Evolutionary conservation across 2,329 filamentous ascomycete species (phyloP), one percentile per base, ranked within the genome.

Genomic region (Hirsutella rhossiliensis): DNA sequence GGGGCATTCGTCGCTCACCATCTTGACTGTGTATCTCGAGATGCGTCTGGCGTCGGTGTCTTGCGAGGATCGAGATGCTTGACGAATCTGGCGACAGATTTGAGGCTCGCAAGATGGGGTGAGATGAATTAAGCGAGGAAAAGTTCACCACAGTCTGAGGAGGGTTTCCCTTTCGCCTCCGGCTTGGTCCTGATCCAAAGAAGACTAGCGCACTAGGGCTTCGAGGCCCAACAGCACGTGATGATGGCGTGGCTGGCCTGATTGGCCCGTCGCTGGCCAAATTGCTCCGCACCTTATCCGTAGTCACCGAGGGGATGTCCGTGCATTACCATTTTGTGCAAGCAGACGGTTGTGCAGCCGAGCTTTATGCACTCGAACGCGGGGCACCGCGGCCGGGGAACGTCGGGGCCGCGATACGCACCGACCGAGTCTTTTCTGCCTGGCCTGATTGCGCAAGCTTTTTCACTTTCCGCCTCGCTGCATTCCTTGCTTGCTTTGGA

Each of bases 1-100:
- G 47, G 44, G 48, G 46, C 46, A 45, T 45, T 53, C 49, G 56
- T 59, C 59, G 62, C 78, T 79, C 76, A 83, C 79, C 79, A 83
- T 83, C 66, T 80, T 82, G 78, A 72, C 71, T 75, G 67, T 73
- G 72, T 71, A 62, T 63, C 58, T 64, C 59, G 59, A 58, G 23
- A 28, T 13, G 19, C 53, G 58, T 56, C 62, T 58, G 34, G n/a
- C 57, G 60, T 65, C 56, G 60, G 56, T 55, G 50, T 62, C 61
- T 65, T 65, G 69, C 68, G 71, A 73, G 67, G 61, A 56, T 60
- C 53, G 61, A 58, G 59, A 64, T 66, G 62, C 58, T 68, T 69
- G 67, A 66, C 66, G 63, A 71, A 73, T 73, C 70, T 72, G 68
- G 62, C 60, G 64, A 64, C 70, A 72, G 71, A 74, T 72, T 73